Conservation (phyloP, 2,329 filamentous ascomycete species). For the Madurella fahalii region DNA sequence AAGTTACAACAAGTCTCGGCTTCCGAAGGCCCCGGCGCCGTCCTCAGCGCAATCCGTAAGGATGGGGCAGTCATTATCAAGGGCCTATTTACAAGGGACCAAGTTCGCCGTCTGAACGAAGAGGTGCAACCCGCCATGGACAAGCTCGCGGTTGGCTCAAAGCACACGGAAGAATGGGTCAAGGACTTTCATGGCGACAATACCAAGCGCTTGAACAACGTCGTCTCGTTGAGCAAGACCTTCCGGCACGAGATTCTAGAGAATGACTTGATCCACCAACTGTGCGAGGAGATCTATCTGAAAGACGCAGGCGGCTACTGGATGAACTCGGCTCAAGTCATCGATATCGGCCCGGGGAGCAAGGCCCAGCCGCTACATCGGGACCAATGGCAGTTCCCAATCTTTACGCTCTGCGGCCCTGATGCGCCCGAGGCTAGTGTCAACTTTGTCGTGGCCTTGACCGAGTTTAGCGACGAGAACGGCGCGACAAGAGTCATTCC, state of each 20-base stretch:
- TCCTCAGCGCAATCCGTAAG: constrained; percentile 17
- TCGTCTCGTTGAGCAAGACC: constrained; percentile 25
- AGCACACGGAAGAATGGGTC: constrained; percentile 23
- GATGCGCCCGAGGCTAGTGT: constrained; percentile 27
- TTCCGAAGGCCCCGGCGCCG: too few relatives aligned
- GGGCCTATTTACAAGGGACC: constrained; percentile 23
- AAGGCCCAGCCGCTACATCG: constrained; percentile 29
- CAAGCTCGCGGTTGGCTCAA: constrained; percentile 18
- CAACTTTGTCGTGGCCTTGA: constrained; percentile 30
- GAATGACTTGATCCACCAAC: constrained; percentile 28
- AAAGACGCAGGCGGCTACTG: constrained; percentile 29
- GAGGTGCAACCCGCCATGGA: constrained; percentile 26
- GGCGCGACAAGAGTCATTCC: constrained; percentile 32
- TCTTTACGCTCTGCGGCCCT: constrained; percentile 26
- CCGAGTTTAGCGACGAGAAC: constrained; percentile 28
- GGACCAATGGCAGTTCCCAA: constrained; percentile 29
- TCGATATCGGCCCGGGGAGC: constrained; percentile 26
- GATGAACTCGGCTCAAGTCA: constrained; percentile 25
- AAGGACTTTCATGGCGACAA: constrained; percentile 27
- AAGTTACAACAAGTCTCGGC: too few relatives aligned
- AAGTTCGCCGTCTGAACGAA: constrained; percentile 23
- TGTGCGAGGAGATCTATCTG: constrained; percentile 26
- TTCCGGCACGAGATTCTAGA: constrained; percentile 30
- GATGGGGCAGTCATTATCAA: constrained; percentile 30
- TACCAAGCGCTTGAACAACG: constrained; percentile 27